Percentiles rank a stretch among this genome's conserved stretches.
Evolutionary conservation across 2,329 filamentous ascomycete species (phyloP).

Genomic region (Lizonia empirigonia): DNA sequence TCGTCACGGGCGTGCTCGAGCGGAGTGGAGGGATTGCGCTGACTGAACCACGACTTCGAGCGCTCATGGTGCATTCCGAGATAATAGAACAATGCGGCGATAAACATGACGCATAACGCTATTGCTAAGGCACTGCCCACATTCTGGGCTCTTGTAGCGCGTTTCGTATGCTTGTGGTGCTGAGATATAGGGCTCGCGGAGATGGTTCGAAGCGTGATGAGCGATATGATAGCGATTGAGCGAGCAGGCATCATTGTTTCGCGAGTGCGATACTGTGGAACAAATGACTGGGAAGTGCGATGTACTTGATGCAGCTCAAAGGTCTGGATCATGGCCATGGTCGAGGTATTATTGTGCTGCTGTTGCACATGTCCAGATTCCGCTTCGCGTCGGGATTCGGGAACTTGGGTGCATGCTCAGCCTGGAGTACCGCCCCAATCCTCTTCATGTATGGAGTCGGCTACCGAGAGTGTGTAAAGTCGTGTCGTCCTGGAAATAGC

Average conservation of each 20-base stretch:
- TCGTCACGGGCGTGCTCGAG: background rate
- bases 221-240: background rate
- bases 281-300: background rate
- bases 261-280: background rate
- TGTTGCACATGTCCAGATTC: background rate
- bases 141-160: conserved; percentile 2
- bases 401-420: conserved; percentile 2
- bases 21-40: background rate
- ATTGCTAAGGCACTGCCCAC: conserved; percentile 18
- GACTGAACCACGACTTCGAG: conserved; percentile 10
- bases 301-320: conserved; percentile 7
- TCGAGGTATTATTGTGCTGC: background rate
- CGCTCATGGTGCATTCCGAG: conserved; percentile 19
- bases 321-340: background rate
- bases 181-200: conserved; percentile 4
- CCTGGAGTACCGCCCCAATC: conserved; percentile 1
- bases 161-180: background rate
- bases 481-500: too few species aligned
- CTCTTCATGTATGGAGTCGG: too few species aligned
- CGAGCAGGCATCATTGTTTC: background rate
- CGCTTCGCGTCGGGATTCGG: conserved; percentile 17
- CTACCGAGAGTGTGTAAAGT: too few species aligned
- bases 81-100: conserved; percentile 19
- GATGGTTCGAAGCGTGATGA: conserved; percentile 1
- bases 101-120: conserved; percentile 14